Base-by-base conservation (phyloP, 2,329 filamentous ascomycete species). In the Onygena corvina region DNA sequence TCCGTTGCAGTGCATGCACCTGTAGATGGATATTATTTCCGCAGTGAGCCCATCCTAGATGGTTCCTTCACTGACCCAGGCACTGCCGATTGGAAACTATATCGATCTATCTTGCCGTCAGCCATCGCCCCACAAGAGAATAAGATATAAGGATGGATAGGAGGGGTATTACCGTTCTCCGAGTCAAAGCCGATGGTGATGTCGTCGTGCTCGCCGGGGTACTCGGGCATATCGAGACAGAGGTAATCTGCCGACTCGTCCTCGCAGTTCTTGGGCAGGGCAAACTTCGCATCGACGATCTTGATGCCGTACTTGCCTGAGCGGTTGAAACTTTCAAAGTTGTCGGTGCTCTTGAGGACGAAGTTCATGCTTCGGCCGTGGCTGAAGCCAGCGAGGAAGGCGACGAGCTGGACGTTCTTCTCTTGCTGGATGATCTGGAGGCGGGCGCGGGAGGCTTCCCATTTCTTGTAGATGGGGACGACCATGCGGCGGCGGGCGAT, bases 291-390 rank as follows among this genome's bases (percentile, higher is more conserved):
- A 62, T 95, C 89, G 21, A 90, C 83, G 54, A 94, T 79, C 62
- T 83, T 84, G 50, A 94, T 69, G 5, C 82, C 82, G 29, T 76
- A 77, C 62, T 87, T 89, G 54, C 76, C 76, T 46, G 76, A 75
- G 40, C 76, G 74, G 51, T 47, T 44, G 56, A 83, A 79, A 33
- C 68, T 76, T 67, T 94, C 88, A 59, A 89, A 90, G 0, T 81
- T 76, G 61, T 94, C 89, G 1, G 86, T 93, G 5, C 80, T 79
- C 65, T 89, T 90, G 52, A 95, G 75, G 25, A 83, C 76, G 62
- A 94, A 93, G 57, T 86, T 88, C 84, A 95, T 87, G 61, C 85
- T 86, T 56, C 86, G 81, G 2, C 88, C 87, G 59, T 94, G 85
- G 36, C 78, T 79, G 65, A 94, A 94, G 52, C 89, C 84, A 55